A percentile compares a stretch with the other conserved stretches of the same genome.
These are phyloP conservation scores for Trichoderma koningiopsis DNA, from an alignment of 2,329 filamentous ascomycete genomes.

Conservation along the genomic window DNA sequence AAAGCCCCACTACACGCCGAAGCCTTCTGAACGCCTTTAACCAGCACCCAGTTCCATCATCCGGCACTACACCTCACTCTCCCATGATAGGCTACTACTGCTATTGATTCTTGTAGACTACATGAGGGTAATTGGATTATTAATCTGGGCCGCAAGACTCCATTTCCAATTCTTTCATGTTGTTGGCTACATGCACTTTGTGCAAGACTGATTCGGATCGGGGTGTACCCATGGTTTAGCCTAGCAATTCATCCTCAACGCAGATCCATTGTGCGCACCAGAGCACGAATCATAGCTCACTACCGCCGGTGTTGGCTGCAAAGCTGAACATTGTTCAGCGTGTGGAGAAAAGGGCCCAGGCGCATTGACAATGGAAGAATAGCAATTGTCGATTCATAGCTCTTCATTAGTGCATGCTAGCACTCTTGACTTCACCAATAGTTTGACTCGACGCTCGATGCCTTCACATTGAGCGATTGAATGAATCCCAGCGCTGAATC, in stretches of 20 bases:
- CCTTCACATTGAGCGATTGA: background rate
- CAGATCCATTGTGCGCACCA: background rate
- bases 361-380: background rate
- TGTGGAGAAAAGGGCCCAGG: background rate
- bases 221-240: background rate
- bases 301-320: background rate
- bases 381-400: background rate
- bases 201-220: background rate
- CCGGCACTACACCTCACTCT: too few species aligned
- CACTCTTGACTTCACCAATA: background rate
- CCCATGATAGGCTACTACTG: too few species aligned
- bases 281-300: background rate
- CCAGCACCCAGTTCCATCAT: too few species aligned
- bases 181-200: background rate
- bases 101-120: too few species aligned
- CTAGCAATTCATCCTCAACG: background rate
- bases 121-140: too few species aligned
- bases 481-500: background rate
- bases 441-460: background rate
- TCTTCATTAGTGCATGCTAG: background rate
- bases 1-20: slow-evolving; percentile 3
- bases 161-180: background rate
- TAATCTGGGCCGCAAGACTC: background rate
- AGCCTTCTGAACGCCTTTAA: background rate
- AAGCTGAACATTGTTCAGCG: background rate